Base-by-base conservation (phyloP, 306 rosid species). In the Lupinus albus region DNA sequence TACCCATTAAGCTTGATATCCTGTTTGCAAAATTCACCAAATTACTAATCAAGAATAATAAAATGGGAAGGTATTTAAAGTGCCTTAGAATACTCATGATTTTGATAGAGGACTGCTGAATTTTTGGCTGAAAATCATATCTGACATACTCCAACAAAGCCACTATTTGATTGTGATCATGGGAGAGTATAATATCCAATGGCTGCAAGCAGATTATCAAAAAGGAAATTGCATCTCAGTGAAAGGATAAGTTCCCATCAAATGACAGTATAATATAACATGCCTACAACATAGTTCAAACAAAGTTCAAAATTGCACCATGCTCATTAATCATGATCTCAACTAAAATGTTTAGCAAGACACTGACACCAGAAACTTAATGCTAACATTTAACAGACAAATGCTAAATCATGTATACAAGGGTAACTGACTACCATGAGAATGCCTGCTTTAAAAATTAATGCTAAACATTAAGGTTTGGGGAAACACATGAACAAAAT, bases 51-150 rank as follows among this genome's bases (percentile, higher is more conserved):
- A 45, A 32, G 67, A 55, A 61, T 9, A 25, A 64, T 8, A 83
- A 73, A 64, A 78, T 28, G 54, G 45, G 39, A 35, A 79, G 44
- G 68, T 72, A 68, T 67, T 45, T 63, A 59, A 28, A 59, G 54
- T 87, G 64, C 98, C 98, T 93, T 82, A 93, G 76, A 77, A 88
- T 84, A 81, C 96, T 86, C 97, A 88, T 89, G 80, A 93, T 88
- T 84, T 85, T 93, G 85, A 93, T 86, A 59, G 98, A 89, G 79
- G 81, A 82, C 79, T 84, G 91, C 79, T 89, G 98, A 78, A 89
- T 80, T 78, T 83, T 87, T 56, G 95, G 97, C 75, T 59, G 91
- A 83, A 84, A 84, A 76, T 93, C 98, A 76, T 93, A 93, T 93
- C 98, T 84, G 72, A 84, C 96, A 73, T 89, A 93, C 86, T 93